Percentiles rank a stretch among this genome's conserved stretches.
These are phyloP conservation scores for Acer negundo DNA, from an alignment of 345 rosid species.

Conservation along the genomic window DNA sequence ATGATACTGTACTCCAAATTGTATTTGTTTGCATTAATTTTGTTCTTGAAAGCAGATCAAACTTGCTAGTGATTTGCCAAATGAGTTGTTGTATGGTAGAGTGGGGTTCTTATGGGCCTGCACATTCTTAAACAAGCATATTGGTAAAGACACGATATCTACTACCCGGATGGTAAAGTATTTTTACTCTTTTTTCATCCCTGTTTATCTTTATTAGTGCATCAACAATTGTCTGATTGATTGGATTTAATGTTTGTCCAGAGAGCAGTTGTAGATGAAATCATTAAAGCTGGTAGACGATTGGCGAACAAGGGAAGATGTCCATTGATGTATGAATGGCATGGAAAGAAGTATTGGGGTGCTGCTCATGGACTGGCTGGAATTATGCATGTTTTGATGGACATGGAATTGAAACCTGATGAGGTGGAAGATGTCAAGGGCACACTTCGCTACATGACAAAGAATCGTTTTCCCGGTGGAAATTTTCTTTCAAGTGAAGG, in stretches of 20 bases:
- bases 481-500: constrained; percentile 71
- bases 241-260: constrained; percentile 26
- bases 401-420: constrained; percentile 59
- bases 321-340: constrained; percentile 80
- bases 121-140: no score
- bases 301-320: constrained; percentile 47
- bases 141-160: no score
- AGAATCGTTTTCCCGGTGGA: constrained; percentile 55
- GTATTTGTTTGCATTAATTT: no score
- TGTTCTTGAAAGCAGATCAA: no score
- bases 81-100: no score
- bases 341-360: constrained; percentile 74
- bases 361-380: constrained; percentile 81
- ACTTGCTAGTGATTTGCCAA: no score
- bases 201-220: neutral
- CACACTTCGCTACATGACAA: constrained; percentile 60
- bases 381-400: constrained; percentile 66
- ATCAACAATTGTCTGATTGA: constrained; percentile 2
- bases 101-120: no score
- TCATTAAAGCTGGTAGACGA: constrained; percentile 52
- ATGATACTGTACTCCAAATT: no score
- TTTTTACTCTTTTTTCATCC: neutral
- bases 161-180: constrained; percentile 42
- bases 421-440: constrained; percentile 65
- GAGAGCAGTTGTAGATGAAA: constrained; percentile 54